Evolutionary conservation across 2,329 filamentous ascomycete species (phyloP), one percentile per base, ranked within the genome.

Genomic region (Neopestalotiopsis clavispora): DNA sequence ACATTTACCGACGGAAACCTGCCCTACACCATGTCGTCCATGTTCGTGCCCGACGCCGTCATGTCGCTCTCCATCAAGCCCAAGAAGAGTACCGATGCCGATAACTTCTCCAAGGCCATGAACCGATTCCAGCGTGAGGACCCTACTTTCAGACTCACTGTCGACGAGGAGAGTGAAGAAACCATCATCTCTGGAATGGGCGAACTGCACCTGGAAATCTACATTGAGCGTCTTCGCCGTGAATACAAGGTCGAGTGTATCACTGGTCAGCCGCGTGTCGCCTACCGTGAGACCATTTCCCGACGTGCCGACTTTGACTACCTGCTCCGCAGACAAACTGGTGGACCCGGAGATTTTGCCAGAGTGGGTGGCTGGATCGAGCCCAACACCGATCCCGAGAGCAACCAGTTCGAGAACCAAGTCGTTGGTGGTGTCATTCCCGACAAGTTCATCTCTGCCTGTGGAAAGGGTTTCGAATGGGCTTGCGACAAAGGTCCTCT

Each of bases 101-200:
- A 94, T 79, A 96, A 97, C 84, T 99, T 99, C 87, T 95, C 92
- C 78, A 99, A 99, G 84, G 96, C 96, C 74, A 98, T 99, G 91
- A 96, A 95, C 80, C 93, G 96, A 74, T 99, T 99, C 89, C 95
- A 98, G 83, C 92, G 96, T 72, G 96, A 99, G 83, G 96, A 99
- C 77, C 96, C 96, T 3, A 99, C 96, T 13, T 99, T 99, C 89
- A 91, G 96, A 67, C 93, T 99, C 49, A 92, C 94, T 75, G 94
- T 97, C 75, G 96, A 99, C 78, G 83, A 89, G 17, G 96, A 99
- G 84, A 95, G 92, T 72, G 92, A 97, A 78, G 94, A 99, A 85
- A 98, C 95, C 62, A 97, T 99, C 78, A 98, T 99, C 78, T 97
- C 93, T 57, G 96, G 96, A 70, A 99, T 99, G 96, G 96, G 96